These are phyloP conservation scores for Pichia membranifaciens DNA, from an alignment of 805 yeast species.

Conservation along the genomic window DNA sequence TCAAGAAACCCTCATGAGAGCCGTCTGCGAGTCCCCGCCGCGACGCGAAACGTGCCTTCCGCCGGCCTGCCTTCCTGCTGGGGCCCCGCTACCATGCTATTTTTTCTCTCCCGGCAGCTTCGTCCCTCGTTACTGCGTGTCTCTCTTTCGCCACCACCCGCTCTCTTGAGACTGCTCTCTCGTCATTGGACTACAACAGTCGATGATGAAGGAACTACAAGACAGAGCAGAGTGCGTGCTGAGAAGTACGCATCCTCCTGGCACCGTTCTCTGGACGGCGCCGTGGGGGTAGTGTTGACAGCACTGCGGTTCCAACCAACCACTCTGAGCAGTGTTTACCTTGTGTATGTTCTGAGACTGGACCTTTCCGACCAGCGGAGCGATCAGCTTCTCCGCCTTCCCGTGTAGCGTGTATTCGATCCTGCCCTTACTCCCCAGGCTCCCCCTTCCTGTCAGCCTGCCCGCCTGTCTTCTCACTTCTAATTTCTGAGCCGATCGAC, in stretches of 20 bases:
- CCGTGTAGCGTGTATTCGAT: too few relatives aligned
- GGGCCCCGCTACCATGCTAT: too few relatives aligned
- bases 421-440: too few relatives aligned
- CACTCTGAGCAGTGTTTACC: neutral
- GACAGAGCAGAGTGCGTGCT: slow-evolving; percentile 1
- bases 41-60: neutral
- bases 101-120: too few relatives aligned
- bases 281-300: slow-evolving; percentile 24
- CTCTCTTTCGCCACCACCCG: neutral
- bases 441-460: too few relatives aligned
- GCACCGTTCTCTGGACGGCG: neutral
- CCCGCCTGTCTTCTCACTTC: too few relatives aligned
- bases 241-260: slow-evolving; percentile 3
- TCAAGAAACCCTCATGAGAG: too few relatives aligned
- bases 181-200: slow-evolving; percentile 35
- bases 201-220: slow-evolving; percentile 32
- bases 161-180: slow-evolving; percentile 12
- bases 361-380: too few relatives aligned
- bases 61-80: neutral
- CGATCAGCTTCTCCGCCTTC: too few relatives aligned
- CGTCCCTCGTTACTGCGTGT: too few relatives aligned
- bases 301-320: neutral
- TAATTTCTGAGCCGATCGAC: too few relatives aligned
- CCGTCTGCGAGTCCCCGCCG: too few relatives aligned
- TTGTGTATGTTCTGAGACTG: neutral